A percentile compares a stretch with the other conserved stretches of the same genome.
Conservation (phyloP, 768 basidiomycete species). For the Naganishia vaughanmartiniae region DNA sequence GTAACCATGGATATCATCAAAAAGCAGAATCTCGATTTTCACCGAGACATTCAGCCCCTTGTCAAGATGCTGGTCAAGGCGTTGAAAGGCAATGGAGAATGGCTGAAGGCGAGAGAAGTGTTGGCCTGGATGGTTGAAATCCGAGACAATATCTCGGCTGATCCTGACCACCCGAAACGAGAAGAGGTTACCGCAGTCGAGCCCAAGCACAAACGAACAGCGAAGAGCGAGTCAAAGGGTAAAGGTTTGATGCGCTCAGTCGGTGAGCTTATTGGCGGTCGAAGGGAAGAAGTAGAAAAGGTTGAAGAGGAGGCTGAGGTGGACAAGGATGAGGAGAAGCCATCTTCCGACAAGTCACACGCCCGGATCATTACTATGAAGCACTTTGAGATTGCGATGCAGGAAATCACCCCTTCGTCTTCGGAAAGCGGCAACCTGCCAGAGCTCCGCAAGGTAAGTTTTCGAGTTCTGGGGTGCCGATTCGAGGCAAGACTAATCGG, state of each 20-base stretch:
- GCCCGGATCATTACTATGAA: conserved; percentile 46
- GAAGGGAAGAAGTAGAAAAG: neutral
- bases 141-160: neutral
- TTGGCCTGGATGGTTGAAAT: conserved; percentile 19
- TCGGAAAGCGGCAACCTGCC: conserved; percentile 60
- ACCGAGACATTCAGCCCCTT: conserved; percentile 15
- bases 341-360: neutral
- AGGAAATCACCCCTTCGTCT: conserved; percentile 83
- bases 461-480: conserved; percentile 74
- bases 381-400: conserved; percentile 80
- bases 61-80: conserved; percentile 20
- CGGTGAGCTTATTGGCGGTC: neutral
- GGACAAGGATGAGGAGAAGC: neutral
- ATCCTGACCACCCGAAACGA: neutral
- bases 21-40: conserved; percentile 14
- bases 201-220: neutral
- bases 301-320: neutral
- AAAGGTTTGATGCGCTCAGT: neutral
- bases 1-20: conserved; percentile 8
- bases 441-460: conserved; percentile 44
- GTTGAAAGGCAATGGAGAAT: conserved; percentile 15
- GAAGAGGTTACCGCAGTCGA: neutral
- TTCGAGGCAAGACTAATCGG: neutral
- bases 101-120: conserved; percentile 16
- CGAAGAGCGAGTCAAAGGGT: neutral